These are phyloP conservation scores for Vigna angularis DNA, from an alignment of 306 rosid species.

Conservation along the genomic window DNA sequence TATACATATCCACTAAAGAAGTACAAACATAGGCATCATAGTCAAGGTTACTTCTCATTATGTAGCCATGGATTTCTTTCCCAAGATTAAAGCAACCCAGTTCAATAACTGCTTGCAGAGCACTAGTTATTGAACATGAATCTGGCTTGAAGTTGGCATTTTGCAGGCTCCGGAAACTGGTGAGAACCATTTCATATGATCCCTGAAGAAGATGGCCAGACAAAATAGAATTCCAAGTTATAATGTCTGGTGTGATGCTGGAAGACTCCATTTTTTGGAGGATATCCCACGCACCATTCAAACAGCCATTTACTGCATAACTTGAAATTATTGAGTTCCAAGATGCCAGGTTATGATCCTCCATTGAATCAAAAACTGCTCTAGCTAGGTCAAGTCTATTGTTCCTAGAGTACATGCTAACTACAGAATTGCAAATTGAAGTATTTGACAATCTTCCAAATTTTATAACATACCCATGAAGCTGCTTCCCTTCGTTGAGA, in stretches of 20 bases:
- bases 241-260: conserved; percentile 62
- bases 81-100: conserved; percentile 58
- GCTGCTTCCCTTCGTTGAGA: conserved; percentile 70
- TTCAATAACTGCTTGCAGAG: conserved; percentile 63
- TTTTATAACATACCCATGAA: conserved; percentile 77
- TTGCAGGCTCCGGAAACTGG: conserved; percentile 56
- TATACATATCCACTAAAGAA: conserved; percentile 73
- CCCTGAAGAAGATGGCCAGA: conserved; percentile 71
- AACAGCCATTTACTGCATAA: conserved; percentile 51
- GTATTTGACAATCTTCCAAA: conserved; percentile 51
- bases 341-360: conserved; percentile 58
- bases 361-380: conserved; percentile 63
- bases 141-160: conserved; percentile 59
- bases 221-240: conserved; percentile 75
- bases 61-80: conserved; percentile 69
- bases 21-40: conserved; percentile 66
- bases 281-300: conserved; percentile 56
- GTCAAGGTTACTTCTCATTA: conserved; percentile 60
- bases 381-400: conserved; percentile 54
- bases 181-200: conserved; percentile 49
- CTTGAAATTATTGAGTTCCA: conserved; percentile 75
- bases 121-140: conserved; percentile 68
- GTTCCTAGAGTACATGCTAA: conserved; percentile 78
- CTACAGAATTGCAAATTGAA: conserved; percentile 64
- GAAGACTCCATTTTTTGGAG: conserved; percentile 55